Percentiles rank a stretch among this genome's conserved stretches.
These are phyloP conservation scores for Turnera subulata DNA, from an alignment of 345 rosid genomes.

Conservation along the genomic window DNA sequence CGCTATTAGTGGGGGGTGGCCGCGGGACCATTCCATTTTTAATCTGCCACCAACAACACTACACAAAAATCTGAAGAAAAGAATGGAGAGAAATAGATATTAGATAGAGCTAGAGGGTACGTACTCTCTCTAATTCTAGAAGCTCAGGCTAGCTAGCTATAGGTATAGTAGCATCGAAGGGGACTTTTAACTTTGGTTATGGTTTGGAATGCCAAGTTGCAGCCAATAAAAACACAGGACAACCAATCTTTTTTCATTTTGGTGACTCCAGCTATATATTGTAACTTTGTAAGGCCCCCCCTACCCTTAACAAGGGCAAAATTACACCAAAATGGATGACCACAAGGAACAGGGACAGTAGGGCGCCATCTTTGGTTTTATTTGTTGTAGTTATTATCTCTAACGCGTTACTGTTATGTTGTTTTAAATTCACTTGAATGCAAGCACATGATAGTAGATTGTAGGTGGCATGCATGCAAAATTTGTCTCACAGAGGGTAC, in stretches of 20 bases:
- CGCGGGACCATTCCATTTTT: slow-evolving; percentile 33
- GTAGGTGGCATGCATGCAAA: slow-evolving; percentile 38
- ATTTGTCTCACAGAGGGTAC: neutral
- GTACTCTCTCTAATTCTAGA: too few species aligned
- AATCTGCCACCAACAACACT: slow-evolving; percentile 25
- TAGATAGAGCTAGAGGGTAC: too few species aligned
- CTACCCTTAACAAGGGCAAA: neutral
- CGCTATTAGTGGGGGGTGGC: slow-evolving; percentile 38
- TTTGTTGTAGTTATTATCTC: neutral
- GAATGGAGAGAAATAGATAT: too few species aligned
- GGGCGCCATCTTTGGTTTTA: neutral
- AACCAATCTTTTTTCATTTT: slow-evolving; percentile 11
- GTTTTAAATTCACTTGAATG: slow-evolving; percentile 26
- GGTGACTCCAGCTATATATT: neutral
- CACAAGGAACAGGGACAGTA: neutral
- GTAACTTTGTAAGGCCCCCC: too few species aligned
- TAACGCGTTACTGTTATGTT: neutral
- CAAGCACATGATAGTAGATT: slow-evolving; percentile 33
- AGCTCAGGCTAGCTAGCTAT: neutral
- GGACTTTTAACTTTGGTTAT: neutral
- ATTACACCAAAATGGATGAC: slow-evolving; percentile 3
- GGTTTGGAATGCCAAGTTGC: slow-evolving; percentile 31
- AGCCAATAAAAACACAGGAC: slow-evolving; percentile 24
- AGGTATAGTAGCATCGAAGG: neutral
- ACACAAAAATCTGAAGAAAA: neutral